Evolutionary conservation across 2,329 filamentous ascomycete genomes (phyloP), one percentile per base, ranked within the genome.

Genomic region (Colletotrichum gigasporum): DNA sequence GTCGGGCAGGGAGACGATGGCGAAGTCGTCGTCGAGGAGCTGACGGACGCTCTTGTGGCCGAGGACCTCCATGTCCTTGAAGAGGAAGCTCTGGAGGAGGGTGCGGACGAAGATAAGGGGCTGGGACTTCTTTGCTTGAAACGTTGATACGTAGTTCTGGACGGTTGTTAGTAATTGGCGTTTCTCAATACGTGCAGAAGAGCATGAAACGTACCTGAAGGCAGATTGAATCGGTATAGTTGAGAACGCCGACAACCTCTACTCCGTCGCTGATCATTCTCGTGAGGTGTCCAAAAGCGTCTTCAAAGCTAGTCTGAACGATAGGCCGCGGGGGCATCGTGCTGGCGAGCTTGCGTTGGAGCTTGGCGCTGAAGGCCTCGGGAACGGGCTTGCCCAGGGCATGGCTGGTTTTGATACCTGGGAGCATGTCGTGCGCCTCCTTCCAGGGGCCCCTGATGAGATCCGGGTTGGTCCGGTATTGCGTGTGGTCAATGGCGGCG

Each of bases 251-350:
- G 53, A 89, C 84, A 18, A 90, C 83, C 69, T 94, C 90, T 24
- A 87, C 80, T 2, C 90, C 90, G 75, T 97, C 93, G 59, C 86
- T 81, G 66, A 91, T 91, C 26, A 97, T 79, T 44, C 88, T 87
- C 60, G 85, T 85, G 67, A 97, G 83, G 69, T 92, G 90, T 18
- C 79, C 79, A 67, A 91, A 86, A 0, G 94, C 91, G 70, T 93
- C 89, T 12, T 90, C 86, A 69, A 92, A 91, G 24, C 86, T 87
- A 3, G 94, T 81, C 55, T 93, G 85, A 10, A 97, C 92, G 70
- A 97, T 95, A 0, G 95, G 94, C 8, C 95, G 87, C 7, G 96
- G 96, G 4, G 96, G 96, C 71, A 97, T 94, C 0, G 94, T 97
- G 69, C 94, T 97, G 1, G 96, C 94, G 30, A 99, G 83, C 67